Conservation (phyloP, 2,329 filamentous ascomycete species). For the Myriosclerotinia scirpicola region DNA sequence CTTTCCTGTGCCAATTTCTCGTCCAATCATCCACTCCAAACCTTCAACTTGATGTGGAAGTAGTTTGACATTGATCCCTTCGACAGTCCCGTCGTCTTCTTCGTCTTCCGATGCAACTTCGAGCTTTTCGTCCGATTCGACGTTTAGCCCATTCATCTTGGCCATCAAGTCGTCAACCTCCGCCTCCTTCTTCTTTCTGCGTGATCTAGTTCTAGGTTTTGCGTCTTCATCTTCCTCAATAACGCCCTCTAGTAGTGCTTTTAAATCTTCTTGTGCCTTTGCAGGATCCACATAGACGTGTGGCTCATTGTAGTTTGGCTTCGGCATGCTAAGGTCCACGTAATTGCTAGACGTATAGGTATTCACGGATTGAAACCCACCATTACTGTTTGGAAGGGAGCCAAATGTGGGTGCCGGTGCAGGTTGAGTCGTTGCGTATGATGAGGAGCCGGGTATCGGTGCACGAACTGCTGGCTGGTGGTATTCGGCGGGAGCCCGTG, state of each 20-base stretch:
- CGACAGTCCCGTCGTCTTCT: constrained; percentile 63
- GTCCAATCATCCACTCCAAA: constrained; percentile 90
- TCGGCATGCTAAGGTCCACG: constrained; percentile 38
- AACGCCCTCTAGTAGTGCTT: constrained; percentile 77
- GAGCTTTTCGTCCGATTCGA: constrained; percentile 44
- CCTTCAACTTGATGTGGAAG: constrained; percentile 94
- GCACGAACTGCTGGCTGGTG: constrained; percentile 31
- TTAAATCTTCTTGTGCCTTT: constrained; percentile 74
- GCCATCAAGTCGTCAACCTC: constrained; percentile 39
- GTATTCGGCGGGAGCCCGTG: constrained; percentile 34
- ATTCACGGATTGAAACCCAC: constrained; percentile 38
- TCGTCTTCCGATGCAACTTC: constrained; percentile 45
- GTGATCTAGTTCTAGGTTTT: constrained; percentile 42
- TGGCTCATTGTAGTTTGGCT: constrained; percentile 32
- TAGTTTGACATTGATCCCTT: constrained; percentile 83
- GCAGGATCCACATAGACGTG: constrained; percentile 54
- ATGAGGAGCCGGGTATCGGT: constrained; percentile 28
- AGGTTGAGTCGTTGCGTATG: constrained; percentile 38
- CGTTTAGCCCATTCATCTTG: constrained; percentile 44
- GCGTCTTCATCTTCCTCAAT: constrained; percentile 65
- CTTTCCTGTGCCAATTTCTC: constrained; percentile 84
- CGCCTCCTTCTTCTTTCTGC: constrained; percentile 43
- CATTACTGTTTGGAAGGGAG: constrained; percentile 37
- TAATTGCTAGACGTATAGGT: constrained; percentile 32
- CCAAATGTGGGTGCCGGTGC: constrained; percentile 35